Conservation (phyloP, 2,329 filamentous ascomycete species). For the Sporothrix humicola region DNA sequence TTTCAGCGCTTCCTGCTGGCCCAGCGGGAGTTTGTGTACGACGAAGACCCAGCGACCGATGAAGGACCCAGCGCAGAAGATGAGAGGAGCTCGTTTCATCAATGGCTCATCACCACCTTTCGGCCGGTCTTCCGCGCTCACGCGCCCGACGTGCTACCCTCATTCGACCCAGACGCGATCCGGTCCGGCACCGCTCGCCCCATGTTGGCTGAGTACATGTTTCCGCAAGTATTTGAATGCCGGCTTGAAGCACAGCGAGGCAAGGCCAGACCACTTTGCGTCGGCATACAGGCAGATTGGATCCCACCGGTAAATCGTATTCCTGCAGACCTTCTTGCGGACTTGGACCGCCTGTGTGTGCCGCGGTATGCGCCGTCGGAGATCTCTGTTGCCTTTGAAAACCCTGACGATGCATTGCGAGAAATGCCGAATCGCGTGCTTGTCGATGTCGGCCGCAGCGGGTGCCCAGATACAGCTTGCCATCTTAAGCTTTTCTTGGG, state of each 20-base stretch:
- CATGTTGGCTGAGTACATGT: constrained; percentile 17
- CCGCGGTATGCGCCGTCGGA: constrained; percentile 20
- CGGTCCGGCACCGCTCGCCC: constrained; percentile 22
- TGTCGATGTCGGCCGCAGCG: not conserved
- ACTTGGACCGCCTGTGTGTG: not conserved
- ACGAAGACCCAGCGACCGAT: not conserved
- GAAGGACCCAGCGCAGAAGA: constrained; percentile 18
- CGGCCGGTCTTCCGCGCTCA: constrained; percentile 6
- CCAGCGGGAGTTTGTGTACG: constrained; percentile 9
- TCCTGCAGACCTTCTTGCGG: not conserved
- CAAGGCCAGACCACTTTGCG: not conserved
- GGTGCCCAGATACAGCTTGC: not conserved
- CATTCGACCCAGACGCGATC: constrained; percentile 18
- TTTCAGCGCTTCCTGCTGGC: constrained; percentile 17
- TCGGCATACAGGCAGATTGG: not conserved
- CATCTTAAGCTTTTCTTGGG: not conserved
- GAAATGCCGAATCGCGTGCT: constrained; percentile 18
- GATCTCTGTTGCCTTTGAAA: constrained; percentile 13
- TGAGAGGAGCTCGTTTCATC: constrained; percentile 15
- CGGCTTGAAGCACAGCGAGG: constrained; percentile 21
- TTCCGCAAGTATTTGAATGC: constrained; percentile 22
- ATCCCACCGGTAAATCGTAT: not conserved
- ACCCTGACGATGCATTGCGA: constrained; percentile 13
- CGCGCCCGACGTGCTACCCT: constrained; percentile 17
- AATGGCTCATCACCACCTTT: constrained; percentile 15